Evolutionary conservation across 1,139 yeast species (phyloP).

Genomic region (Hemisphaericaspora xylanilytica): DNA sequence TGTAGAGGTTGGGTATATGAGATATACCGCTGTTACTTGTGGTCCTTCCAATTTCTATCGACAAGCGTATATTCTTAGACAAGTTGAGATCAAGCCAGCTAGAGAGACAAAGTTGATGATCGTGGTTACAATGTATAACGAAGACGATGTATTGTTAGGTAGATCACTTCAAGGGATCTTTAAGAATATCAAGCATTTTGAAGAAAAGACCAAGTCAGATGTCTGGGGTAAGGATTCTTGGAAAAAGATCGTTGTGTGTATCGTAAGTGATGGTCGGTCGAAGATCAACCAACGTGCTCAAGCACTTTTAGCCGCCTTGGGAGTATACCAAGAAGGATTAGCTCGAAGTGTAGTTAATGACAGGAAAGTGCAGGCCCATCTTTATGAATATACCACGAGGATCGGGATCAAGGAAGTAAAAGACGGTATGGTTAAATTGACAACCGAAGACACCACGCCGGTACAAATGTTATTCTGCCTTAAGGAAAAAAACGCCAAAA

Average conservation of each 20-base stretch:
- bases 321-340: conserved; percentile 78
- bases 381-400: conserved; percentile 77
- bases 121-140: conserved; percentile 79
- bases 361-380: conserved; percentile 64
- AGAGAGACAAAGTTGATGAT: conserved; percentile 72
- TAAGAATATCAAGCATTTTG: conserved; percentile 64
- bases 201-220: conserved; percentile 53
- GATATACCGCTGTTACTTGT: conserved; percentile 72
- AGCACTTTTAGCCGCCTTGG: conserved; percentile 66
- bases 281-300: conserved; percentile 65
- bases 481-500: conserved; percentile 71
- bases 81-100: conserved; percentile 61
- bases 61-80: conserved; percentile 65
- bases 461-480: conserved; percentile 74
- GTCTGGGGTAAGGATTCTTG: conserved; percentile 77
- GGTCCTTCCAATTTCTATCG: conserved; percentile 63
- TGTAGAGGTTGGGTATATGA: not conserved
- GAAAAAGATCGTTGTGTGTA: conserved; percentile 73
- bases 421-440: conserved; percentile 52
- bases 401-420: conserved; percentile 69
- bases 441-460: conserved; percentile 55
- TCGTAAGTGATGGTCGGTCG: conserved; percentile 76
- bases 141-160: conserved; percentile 69
- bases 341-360: conserved; percentile 78
- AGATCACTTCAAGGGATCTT: conserved; percentile 76